Conservation (phyloP, 805 yeast genomes). For the Metschnikowia chrysomelidarum region DNA sequence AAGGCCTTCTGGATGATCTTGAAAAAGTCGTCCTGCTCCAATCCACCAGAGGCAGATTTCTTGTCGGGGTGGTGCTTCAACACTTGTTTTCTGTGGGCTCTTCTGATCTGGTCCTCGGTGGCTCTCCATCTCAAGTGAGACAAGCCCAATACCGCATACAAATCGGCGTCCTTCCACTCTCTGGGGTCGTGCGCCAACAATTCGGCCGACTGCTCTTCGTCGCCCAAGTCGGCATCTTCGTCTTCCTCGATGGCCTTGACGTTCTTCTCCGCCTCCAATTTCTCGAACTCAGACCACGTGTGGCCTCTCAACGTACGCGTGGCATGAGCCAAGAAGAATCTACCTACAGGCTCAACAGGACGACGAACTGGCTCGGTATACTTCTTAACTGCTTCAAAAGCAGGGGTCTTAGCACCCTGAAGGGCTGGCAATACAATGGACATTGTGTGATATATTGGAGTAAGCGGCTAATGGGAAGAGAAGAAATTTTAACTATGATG, state of each 20-base stretch:
- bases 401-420: constrained; percentile 42
- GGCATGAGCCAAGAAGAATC: constrained; percentile 93
- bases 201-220: constrained; percentile 67
- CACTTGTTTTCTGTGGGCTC: constrained; percentile 96
- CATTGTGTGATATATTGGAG: constrained; percentile 21
- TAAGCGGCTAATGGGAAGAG: constrained; percentile 1
- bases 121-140: constrained; percentile 89
- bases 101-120: constrained; percentile 87
- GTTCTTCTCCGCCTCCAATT: constrained; percentile 86
- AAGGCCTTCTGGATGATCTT: constrained; percentile 96
- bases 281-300: constrained; percentile 97
- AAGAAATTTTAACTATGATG: background rate
- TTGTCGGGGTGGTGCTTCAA: constrained; percentile 98
- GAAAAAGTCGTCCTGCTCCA: constrained; percentile 94
- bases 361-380: constrained; percentile 66
- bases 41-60: constrained; percentile 85
- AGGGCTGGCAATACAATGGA: constrained; percentile 51
- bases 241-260: constrained; percentile 67
- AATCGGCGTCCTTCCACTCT: constrained; percentile 96
- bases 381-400: constrained; percentile 49
- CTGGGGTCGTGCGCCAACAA: constrained; percentile 89
- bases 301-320: constrained; percentile 94
- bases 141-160: constrained; percentile 93
- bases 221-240: constrained; percentile 63
- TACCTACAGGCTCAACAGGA: constrained; percentile 95